A percentile compares a stretch with the other conserved stretches of the same genome.
These are phyloP conservation scores for Pestalotiopsis sp. DNA, from an alignment of 2,329 filamentous ascomycete genomes.

Conservation along the genomic window DNA sequence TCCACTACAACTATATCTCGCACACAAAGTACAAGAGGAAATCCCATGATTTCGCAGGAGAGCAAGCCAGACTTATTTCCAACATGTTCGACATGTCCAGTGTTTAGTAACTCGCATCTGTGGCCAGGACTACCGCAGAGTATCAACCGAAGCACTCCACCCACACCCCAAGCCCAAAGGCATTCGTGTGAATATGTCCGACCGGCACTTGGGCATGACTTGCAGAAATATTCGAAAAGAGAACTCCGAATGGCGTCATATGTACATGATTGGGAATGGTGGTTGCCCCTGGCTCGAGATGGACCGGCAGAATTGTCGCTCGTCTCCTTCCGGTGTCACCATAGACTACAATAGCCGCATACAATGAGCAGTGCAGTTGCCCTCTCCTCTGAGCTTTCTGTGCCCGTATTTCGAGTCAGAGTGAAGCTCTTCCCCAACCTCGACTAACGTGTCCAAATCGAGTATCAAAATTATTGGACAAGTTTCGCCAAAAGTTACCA, in stretches of 20 bases:
- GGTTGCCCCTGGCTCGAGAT: background rate
- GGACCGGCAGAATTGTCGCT: background rate
- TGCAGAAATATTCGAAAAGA: background rate
- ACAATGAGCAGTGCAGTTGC: background rate
- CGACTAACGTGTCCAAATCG: too few relatives aligned
- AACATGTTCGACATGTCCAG: too few relatives aligned
- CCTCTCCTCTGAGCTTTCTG: too few relatives aligned
- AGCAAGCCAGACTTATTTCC: too few relatives aligned
- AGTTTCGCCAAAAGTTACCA: too few relatives aligned
- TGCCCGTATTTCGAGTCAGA: too few relatives aligned
- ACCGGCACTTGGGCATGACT: background rate
- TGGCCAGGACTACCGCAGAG: background rate
- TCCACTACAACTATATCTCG: too few relatives aligned
- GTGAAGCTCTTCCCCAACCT: too few relatives aligned
- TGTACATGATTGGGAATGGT: background rate
- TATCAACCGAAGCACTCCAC: background rate
- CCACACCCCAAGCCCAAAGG: background rate
- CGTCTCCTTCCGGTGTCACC: background rate
- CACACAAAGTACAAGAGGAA: too few relatives aligned
- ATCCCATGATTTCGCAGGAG: too few relatives aligned
- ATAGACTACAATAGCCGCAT: background rate
- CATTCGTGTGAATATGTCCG: background rate
- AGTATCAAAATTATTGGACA: too few relatives aligned
- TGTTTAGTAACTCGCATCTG: background rate
- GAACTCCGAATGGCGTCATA: background rate